A percentile compares a stretch with the other conserved stretches of the same genome.
Evolutionary conservation across 2,329 filamentous ascomycete genomes (phyloP).

Genomic region (Acephala macrosclerotiorum): DNA sequence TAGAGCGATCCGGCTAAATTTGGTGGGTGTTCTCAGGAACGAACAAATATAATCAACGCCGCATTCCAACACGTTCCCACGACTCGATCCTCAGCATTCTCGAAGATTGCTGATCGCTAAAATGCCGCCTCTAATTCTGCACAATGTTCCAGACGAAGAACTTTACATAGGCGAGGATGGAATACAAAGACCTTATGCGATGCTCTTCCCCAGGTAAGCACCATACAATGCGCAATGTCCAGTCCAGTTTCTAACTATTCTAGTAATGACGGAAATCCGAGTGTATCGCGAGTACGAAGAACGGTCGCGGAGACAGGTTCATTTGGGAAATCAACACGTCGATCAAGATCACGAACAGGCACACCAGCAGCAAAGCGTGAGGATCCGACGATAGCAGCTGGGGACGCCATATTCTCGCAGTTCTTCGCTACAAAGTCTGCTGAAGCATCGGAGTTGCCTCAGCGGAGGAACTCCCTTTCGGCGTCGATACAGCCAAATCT

Average conservation of each 20-base stretch:
- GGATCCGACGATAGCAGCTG: conserved; percentile 67
- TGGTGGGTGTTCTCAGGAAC: conserved; percentile 10
- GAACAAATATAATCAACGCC: conserved; percentile 10
- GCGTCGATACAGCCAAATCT: conserved; percentile 44
- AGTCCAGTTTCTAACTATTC: conserved; percentile 24
- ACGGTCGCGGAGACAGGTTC: conserved; percentile 67
- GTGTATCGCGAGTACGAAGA: conserved; percentile 57
- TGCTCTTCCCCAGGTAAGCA: conserved; percentile 69
- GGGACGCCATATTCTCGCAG: conserved; percentile 67
- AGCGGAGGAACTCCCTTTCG: conserved; percentile 43
- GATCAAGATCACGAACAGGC: conserved; percentile 67
- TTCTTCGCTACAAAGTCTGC: conserved; percentile 57
- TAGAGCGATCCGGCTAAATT: conserved; percentile 7
- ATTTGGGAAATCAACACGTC: conserved; percentile 71
- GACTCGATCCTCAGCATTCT: conserved; percentile 3
- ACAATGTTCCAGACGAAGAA: conserved; percentile 74
- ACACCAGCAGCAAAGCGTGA: conserved; percentile 59
- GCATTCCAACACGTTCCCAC: conserved; percentile 18
- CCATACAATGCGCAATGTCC: conserved; percentile 17
- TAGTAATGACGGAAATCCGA: conserved; percentile 61
- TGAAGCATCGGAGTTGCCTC: conserved; percentile 41
- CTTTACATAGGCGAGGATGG: conserved; percentile 72
- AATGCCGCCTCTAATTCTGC: conserved; percentile 72
- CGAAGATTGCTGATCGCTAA: conserved; percentile 22
- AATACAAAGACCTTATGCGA: conserved; percentile 69